A percentile compares a stretch with the other conserved stretches of the same genome.
phyloP scores from a whole-genome alignment of 768 basidiomycete genomes.

The Cystofilobasidium capitatum region DNA sequence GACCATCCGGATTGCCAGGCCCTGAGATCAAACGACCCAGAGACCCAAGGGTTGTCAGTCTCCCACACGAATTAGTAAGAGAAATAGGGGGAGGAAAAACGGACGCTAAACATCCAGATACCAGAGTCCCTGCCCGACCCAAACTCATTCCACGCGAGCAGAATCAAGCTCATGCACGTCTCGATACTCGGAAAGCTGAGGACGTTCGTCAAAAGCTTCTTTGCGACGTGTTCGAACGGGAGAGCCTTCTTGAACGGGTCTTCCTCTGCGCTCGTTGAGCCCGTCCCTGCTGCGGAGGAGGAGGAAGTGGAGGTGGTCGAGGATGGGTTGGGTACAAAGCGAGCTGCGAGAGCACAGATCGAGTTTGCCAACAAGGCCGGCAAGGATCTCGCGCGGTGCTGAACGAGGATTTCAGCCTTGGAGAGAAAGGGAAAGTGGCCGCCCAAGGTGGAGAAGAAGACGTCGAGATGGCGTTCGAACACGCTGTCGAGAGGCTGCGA shows the following conservation, averaged over 20 bases:
- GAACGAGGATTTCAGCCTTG: conserved; percentile 2
- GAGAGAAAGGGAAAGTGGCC: conserved; percentile 13
- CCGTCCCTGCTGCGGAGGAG: neutral
- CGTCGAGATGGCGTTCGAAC: conserved; percentile 19
- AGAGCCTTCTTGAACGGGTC: neutral
- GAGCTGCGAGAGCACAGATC: conserved; percentile 22
- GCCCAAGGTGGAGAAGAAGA: conserved; percentile 1
- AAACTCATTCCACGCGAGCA: conserved; percentile 15
- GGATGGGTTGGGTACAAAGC: conserved; percentile 21
- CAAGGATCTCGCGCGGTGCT: conserved; percentile 13
- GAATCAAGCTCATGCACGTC: neutral
- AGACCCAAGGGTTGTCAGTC: neutral
- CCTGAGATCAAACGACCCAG: neutral
- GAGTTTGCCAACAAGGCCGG: conserved; percentile 21
- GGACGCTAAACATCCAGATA: neutral
- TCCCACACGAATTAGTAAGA: neutral
- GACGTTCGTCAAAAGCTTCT: conserved; percentile 20
- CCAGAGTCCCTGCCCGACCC: neutral
- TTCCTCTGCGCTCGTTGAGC: too few species aligned
- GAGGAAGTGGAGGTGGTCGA: neutral
- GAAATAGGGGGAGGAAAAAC: neutral
- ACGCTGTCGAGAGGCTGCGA: conserved; percentile 7
- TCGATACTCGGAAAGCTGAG: conserved; percentile 22
- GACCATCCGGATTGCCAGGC: conserved; percentile 9
- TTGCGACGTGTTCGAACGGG: conserved; percentile 23